phyloP scores from a whole-genome alignment of 805 yeast species.

The Sugiyamaella boreocaroliniensis region DNA sequence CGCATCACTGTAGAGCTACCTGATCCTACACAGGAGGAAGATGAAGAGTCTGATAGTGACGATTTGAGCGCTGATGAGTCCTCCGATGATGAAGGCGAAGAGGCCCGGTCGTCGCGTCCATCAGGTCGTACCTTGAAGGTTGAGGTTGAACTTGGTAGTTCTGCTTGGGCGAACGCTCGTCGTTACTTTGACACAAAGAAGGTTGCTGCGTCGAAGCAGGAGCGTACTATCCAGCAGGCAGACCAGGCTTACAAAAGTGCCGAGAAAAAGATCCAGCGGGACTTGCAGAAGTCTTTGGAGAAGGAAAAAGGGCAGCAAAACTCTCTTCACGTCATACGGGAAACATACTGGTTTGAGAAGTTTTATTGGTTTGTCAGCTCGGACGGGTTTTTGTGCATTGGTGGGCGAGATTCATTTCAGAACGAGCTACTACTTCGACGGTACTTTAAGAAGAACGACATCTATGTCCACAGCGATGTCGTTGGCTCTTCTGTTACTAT shows the following conservation, averaged over 20 bases:
- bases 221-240: slow-evolving; percentile 72
- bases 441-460: slow-evolving; percentile 67
- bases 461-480: slow-evolving; percentile 64
- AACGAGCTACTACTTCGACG: slow-evolving; percentile 73
- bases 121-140: slow-evolving; percentile 37
- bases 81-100: slow-evolving; percentile 12
- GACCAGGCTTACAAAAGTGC: slow-evolving; percentile 75
- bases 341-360: slow-evolving; percentile 88
- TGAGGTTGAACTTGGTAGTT: slow-evolving; percentile 57
- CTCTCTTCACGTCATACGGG: slow-evolving; percentile 51
- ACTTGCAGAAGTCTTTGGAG: slow-evolving; percentile 53
- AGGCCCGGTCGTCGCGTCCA: slow-evolving; percentile 5
- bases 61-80: slow-evolving; percentile 30
- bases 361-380: slow-evolving; percentile 89
- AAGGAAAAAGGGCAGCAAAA: slow-evolving; percentile 45
- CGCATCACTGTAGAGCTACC: slow-evolving; percentile 55
- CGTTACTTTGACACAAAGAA: slow-evolving; percentile 72
- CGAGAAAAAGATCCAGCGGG: slow-evolving; percentile 66
- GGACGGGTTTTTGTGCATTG: slow-evolving; percentile 79
- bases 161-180: slow-evolving; percentile 87
- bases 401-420: slow-evolving; percentile 79
- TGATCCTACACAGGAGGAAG: slow-evolving; percentile 36
- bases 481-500: slow-evolving; percentile 72
- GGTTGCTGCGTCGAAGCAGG: slow-evolving; percentile 68
- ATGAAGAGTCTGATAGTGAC: slow-evolving; percentile 24